A percentile compares a stretch with the other conserved stretches of the same genome.
Conservation (phyloP, 805 yeast genomes). For the Barnettozyma wickerhamii region DNA sequence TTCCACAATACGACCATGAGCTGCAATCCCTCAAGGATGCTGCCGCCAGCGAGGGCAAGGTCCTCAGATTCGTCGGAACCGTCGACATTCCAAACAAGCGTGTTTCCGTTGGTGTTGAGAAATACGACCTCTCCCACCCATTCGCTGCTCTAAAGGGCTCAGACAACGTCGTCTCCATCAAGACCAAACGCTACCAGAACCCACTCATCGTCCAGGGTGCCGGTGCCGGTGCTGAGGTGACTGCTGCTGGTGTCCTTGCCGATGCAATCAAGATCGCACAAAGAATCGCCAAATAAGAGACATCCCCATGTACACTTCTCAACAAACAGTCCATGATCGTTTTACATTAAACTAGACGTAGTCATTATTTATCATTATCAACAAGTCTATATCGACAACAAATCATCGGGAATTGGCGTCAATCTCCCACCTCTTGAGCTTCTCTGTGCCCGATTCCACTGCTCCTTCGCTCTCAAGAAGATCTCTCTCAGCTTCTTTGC, state of each 20-base stretch:
- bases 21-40: constrained; percentile 71
- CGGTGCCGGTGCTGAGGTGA: constrained; percentile 79
- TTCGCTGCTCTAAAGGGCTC: constrained; percentile 95
- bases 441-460: constrained; percentile 30
- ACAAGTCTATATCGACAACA: constrained; percentile 8
- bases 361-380: too few relatives aligned
- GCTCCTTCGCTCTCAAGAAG: constrained; percentile 54
- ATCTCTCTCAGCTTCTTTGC: constrained; percentile 42
- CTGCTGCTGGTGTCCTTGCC: constrained; percentile 89
- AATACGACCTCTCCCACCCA: constrained; percentile 86
- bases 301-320: background rate
- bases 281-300: constrained; percentile 43
- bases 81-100: constrained; percentile 69
- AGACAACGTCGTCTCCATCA: constrained; percentile 90
- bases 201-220: constrained; percentile 98
- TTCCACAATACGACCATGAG: constrained; percentile 81
- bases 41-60: constrained; percentile 81
- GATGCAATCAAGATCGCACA: constrained; percentile 91
- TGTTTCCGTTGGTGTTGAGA: constrained; percentile 83
- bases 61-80: constrained; percentile 88
- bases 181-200: constrained; percentile 85
- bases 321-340: background rate
- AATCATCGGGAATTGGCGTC: constrained; percentile 13
- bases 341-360: background rate
- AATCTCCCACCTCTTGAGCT: constrained; percentile 2